These are phyloP conservation scores for Scheffersomyces ergatensis DNA, from an alignment of 805 yeast species.

Conservation along the genomic window DNA sequence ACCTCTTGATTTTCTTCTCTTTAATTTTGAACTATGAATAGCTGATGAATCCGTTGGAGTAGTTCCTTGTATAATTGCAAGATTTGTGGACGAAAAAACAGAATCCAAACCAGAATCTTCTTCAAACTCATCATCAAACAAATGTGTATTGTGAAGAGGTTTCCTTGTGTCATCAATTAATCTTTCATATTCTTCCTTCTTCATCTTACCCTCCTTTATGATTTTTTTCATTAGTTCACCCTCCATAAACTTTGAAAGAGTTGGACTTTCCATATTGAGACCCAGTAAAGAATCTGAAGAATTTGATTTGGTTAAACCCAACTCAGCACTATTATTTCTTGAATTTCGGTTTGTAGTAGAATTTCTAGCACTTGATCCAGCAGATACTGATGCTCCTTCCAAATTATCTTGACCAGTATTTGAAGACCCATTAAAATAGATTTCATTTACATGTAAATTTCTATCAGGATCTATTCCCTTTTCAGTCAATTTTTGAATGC, in stretches of 20 bases:
- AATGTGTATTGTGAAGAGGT: slow-evolving; percentile 30
- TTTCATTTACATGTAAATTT: slow-evolving; percentile 37
- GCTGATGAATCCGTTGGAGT: neutral
- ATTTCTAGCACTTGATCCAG: slow-evolving; percentile 4
- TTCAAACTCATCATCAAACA: slow-evolving; percentile 39
- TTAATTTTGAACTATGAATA: slow-evolving; percentile 7
- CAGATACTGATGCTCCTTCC: neutral
- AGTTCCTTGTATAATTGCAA: neutral
- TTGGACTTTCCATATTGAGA: neutral
- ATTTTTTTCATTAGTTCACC: slow-evolving; percentile 36
- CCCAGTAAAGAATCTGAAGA: neutral
- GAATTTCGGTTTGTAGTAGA: slow-evolving; percentile 6
- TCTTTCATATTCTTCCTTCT: slow-evolving; percentile 26
- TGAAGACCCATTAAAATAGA: slow-evolving; percentile 31
- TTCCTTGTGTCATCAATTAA: slow-evolving; percentile 31
- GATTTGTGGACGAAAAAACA: slow-evolving; percentile 2
- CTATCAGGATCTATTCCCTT: slow-evolving; percentile 41
- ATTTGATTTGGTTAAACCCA: neutral
- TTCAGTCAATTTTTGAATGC: slow-evolving; percentile 31
- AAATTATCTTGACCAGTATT: slow-evolving; percentile 6
- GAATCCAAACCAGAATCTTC: slow-evolving; percentile 9
- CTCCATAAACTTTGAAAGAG: neutral
- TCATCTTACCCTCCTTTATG: slow-evolving; percentile 30
- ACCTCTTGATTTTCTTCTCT: slow-evolving; percentile 27
- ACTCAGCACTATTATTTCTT: slow-evolving; percentile 5